These are phyloP conservation scores for Taphrina populina DNA, from an alignment of 1,139 yeast genomes.

Conservation along the genomic window DNA sequence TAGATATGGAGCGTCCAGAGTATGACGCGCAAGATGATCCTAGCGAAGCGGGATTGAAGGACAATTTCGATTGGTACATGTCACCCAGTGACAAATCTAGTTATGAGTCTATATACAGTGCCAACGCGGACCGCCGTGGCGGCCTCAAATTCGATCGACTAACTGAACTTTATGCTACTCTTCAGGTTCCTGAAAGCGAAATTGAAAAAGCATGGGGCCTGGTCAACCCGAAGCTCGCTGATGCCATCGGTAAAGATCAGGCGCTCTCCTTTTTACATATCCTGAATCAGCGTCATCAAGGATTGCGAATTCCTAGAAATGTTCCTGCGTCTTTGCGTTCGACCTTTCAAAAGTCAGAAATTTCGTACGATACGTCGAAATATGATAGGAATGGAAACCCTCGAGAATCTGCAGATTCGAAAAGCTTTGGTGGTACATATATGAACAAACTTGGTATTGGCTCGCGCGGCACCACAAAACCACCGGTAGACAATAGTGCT, in stretches of 20 bases:
- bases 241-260: constrained; percentile 91
- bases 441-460: constrained; percentile 51
- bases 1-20: constrained; percentile 35
- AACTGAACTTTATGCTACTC: constrained; percentile 64
- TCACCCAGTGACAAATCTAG: constrained; percentile 78
- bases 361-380: constrained; percentile 53
- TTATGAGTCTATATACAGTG: constrained; percentile 74
- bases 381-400: constrained; percentile 24
- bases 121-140: constrained; percentile 79
- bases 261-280: constrained; percentile 85
- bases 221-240: constrained; percentile 83
- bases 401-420: constrained; percentile 8
- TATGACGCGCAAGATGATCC: constrained; percentile 51
- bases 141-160: constrained; percentile 55
- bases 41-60: constrained; percentile 56
- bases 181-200: constrained; percentile 77
- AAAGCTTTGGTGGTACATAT: constrained; percentile 52
- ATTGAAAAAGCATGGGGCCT: constrained; percentile 87
- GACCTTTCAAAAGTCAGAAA: constrained; percentile 81
- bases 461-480: constrained; percentile 41
- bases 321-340: constrained; percentile 93
- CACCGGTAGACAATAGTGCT: constrained; percentile 71
- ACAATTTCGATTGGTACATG: constrained; percentile 93
- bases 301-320: constrained; percentile 84
- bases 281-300: constrained; percentile 83